Evolutionary conservation across 75 land plant genomes (phyloP).

Genomic region (Picea glauca): DNA sequence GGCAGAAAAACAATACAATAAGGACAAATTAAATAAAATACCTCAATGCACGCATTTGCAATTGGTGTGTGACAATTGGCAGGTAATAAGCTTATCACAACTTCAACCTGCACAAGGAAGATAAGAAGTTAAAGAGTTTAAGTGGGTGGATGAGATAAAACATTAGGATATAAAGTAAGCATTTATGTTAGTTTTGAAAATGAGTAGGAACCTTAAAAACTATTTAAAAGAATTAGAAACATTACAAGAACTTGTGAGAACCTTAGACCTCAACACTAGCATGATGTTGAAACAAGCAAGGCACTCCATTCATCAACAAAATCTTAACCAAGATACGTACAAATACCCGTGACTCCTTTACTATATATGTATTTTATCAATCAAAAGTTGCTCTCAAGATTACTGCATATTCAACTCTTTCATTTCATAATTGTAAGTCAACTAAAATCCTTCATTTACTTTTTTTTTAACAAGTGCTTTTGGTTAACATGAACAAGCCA

Average conservation of each 20-base stretch:
- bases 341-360: background rate
- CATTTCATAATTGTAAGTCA: too few relatives aligned
- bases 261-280: background rate
- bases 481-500: too few relatives aligned
- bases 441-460: too few relatives aligned
- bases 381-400: too few relatives aligned
- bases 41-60: constrained; percentile 93
- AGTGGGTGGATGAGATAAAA: background rate
- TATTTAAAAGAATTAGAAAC: background rate
- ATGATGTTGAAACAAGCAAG: background rate
- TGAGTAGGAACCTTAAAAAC: background rate
- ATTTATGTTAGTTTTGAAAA: background rate
- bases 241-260: background rate
- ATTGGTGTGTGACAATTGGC: constrained; percentile 67
- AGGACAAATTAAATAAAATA: constrained; percentile 13
- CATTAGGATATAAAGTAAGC: background rate
- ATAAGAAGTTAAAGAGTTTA: background rate
- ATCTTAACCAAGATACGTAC: background rate
- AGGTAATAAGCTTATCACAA: constrained; percentile 96
- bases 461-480: too few relatives aligned
- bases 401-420: too few relatives aligned
- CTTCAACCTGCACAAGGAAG: constrained; percentile 64
- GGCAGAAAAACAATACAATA: background rate
- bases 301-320: background rate
- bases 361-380: background rate